Base-by-base conservation (phyloP, 2,329 filamentous ascomycete species). In the Corinectria fuckeliana region DNA sequence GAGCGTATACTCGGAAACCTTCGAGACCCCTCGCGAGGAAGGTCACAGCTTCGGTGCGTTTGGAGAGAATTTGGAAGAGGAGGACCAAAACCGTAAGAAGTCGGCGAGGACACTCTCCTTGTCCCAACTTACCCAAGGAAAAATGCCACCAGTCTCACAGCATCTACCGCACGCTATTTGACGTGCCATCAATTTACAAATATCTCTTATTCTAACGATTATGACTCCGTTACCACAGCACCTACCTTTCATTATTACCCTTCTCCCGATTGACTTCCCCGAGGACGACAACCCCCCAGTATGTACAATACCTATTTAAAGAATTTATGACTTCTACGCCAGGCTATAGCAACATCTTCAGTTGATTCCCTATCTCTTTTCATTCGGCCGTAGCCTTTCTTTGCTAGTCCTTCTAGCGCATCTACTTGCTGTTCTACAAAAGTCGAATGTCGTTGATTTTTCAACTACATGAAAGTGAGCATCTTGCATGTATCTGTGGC, bases 31-130 rank as follows among this genome's bases (percentile, higher is more conserved):
- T 1, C 71, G 72, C 9, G 83, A 86, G 67, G 82, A 83, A 52
- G 67, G 71, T 7, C 73, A 74, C 26, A 76, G 64, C 21, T 79
- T 77, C 50, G 77, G 77, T 3, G 77, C 68, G 4, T 80, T 78
- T 59, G 77, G 76, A 1, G 80, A 78, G 71, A 78, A 78, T 68
- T 72, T 78, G 61, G 77, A 77, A 23, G 76, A 76, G 18, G 75
- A 77, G 49, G 73, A 75, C 9, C 67, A 74, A 18, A 75, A 72
- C 44, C 74, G 76, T 50, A 82, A 83, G 62, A 85, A 78, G 70
- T 85, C 87, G 1, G 85, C 85, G 20, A 84, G 85, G 63, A 89
- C 86, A 41, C 80, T 92, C 69, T 91, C 85, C 25, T 78, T 90
- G 10, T 85, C 85, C 60, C 85, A 86, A 69, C 72, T 88, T 66